Conservation (phyloP, 345 rosid genomes). For the Aquilaria malaccensis region DNA sequence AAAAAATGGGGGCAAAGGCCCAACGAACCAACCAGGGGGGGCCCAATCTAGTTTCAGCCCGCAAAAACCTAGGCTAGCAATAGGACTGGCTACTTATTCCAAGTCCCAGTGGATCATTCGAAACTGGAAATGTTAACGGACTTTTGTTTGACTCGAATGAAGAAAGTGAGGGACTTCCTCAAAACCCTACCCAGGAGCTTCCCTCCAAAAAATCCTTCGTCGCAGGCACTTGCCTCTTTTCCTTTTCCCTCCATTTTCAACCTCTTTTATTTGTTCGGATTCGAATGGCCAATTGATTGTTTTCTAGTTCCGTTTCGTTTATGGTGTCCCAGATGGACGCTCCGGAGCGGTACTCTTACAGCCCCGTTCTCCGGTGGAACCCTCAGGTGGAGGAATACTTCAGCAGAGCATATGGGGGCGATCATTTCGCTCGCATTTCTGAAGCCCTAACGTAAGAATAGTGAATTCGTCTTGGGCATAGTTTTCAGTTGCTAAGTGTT, state of each 20-base stretch:
- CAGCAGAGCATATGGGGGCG: constrained; percentile 66
- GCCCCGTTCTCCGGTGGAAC: constrained; percentile 70
- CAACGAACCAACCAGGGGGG: too few relatives aligned
- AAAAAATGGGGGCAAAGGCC: too few relatives aligned
- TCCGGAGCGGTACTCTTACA: constrained; percentile 68
- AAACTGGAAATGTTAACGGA: not conserved
- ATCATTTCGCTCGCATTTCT: constrained; percentile 72
- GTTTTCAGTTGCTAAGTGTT: not conserved
- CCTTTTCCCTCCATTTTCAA: not conserved
- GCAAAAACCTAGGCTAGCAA: too few relatives aligned
- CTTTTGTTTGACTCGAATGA: constrained; percentile 35
- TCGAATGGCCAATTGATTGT: not conserved
- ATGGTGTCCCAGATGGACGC: constrained; percentile 37
- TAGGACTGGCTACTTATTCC: too few relatives aligned
- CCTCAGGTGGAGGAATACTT: constrained; percentile 81
- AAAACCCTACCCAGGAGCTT: constrained; percentile 24
- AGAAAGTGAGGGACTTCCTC: constrained; percentile 47
- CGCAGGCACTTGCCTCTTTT: constrained; percentile 6
- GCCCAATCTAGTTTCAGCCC: too few relatives aligned
- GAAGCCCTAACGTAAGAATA: constrained; percentile 56
- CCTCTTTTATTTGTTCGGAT: not conserved
- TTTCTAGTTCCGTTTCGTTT: not conserved
- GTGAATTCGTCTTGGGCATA: too few relatives aligned
- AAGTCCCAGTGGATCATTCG: not conserved
- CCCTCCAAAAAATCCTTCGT: constrained; percentile 22